Evolutionary conservation across 805 yeast species (phyloP).

Genomic region (Wickerhamomyces chaumierensis): DNA sequence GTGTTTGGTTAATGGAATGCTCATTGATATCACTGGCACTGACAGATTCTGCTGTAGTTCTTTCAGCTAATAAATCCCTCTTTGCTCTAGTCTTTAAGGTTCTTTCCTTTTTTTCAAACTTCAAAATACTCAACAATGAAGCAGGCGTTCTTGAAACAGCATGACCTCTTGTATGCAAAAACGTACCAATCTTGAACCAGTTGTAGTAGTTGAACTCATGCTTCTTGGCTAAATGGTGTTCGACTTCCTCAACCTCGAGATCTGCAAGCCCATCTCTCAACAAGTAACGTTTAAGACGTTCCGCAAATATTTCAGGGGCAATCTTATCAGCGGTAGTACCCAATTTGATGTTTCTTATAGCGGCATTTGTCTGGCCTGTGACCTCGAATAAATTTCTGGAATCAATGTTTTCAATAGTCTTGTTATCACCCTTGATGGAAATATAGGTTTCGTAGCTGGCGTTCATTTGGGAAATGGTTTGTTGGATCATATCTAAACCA

Average conservation of each 20-base stretch:
- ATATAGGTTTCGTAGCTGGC: slow-evolving; percentile 32
- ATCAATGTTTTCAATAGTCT: slow-evolving; percentile 44
- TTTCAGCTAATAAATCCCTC: slow-evolving; percentile 29
- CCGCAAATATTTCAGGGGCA: slow-evolving; percentile 34
- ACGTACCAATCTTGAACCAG: slow-evolving; percentile 50
- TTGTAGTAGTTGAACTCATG: slow-evolving; percentile 34
- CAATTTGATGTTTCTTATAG: slow-evolving; percentile 48
- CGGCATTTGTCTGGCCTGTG: slow-evolving; percentile 51
- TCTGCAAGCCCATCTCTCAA: slow-evolving; percentile 8
- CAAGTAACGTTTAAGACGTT: slow-evolving; percentile 27
- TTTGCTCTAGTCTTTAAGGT: slow-evolving; percentile 24
- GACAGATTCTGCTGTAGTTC: slow-evolving; percentile 45
- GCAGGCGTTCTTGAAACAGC: slow-evolving; percentile 26
- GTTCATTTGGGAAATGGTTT: slow-evolving; percentile 35
- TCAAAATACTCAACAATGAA: slow-evolving; percentile 57
- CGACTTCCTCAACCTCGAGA: slow-evolving; percentile 14
- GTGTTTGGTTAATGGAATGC: slow-evolving; percentile 47
- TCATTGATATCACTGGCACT: slow-evolving; percentile 38
- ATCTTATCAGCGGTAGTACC: slow-evolving; percentile 45
- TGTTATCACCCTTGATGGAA: slow-evolving; percentile 23
- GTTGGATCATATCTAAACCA: slow-evolving; percentile 37
- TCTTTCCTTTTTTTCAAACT: slow-evolving; percentile 39
- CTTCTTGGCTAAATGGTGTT: slow-evolving; percentile 15
- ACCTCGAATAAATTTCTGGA: slow-evolving; percentile 51
- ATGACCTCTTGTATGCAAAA: slow-evolving; percentile 32